A percentile compares a stretch with the other conserved stretches of the same genome.
Evolutionary conservation across 352 stramenopile species (phyloP).

Genomic region (Pythium monospermum): DNA sequence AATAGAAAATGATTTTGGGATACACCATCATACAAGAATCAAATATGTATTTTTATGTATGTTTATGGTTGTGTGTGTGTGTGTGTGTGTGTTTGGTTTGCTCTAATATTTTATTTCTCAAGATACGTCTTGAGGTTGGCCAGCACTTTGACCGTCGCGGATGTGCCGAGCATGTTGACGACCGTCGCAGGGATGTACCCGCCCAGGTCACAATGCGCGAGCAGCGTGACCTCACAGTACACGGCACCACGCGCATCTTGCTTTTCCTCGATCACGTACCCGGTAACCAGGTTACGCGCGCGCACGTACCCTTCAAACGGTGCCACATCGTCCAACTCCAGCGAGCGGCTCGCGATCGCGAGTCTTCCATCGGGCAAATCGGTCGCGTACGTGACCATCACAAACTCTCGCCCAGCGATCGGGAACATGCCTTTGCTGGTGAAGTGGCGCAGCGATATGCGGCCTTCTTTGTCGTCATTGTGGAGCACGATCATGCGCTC

Average conservation of each 20-base stretch:
- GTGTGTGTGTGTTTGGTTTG: no score
- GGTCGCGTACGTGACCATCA: constrained; percentile 59
- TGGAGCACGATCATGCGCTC: constrained; percentile 57
- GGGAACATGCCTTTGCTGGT: constrained; percentile 77
- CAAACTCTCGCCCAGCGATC: constrained; percentile 65
- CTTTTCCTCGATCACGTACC: constrained; percentile 70
- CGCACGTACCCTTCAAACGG: constrained; percentile 59
- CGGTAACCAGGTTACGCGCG: constrained; percentile 61
- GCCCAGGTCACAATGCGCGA: constrained; percentile 69
- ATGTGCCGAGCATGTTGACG: constrained; percentile 84
- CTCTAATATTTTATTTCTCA: constrained; percentile 19
- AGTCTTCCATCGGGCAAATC: constrained; percentile 45
- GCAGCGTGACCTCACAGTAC: constrained; percentile 67
- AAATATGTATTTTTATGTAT: constrained; percentile 7
- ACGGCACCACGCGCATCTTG: constrained; percentile 37
- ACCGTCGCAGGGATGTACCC: constrained; percentile 77
- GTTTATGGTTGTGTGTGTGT: no score
- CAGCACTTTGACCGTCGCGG: constrained; percentile 78
- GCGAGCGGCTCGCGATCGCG: constrained; percentile 64
- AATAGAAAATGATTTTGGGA: background rate
- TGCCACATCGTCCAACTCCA: constrained; percentile 39
- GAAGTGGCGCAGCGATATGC: constrained; percentile 62
- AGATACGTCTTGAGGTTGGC: constrained; percentile 55
- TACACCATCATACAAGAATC: no score
- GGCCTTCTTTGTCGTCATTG: constrained; percentile 40